Conservation (phyloP, 805 yeast species). For the Candida coleopterorum region DNA sequence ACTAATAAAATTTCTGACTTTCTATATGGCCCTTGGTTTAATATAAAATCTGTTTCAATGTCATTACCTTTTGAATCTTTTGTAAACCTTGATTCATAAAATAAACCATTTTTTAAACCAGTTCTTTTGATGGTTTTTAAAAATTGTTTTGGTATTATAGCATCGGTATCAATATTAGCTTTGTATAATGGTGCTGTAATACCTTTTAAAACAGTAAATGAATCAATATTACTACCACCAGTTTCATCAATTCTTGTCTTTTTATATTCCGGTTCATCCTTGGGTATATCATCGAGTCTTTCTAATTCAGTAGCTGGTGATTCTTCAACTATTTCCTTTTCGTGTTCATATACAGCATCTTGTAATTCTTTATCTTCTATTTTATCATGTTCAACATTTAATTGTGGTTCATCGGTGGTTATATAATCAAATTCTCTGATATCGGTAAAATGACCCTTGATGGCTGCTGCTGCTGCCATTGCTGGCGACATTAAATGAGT, state of each 20-base stretch:
- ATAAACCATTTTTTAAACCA: slow-evolving; percentile 82
- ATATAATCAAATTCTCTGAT: slow-evolving; percentile 75
- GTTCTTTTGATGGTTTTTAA: slow-evolving; percentile 97
- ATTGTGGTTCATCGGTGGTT: slow-evolving; percentile 55
- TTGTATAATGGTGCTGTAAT: slow-evolving; percentile 91
- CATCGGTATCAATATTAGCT: slow-evolving; percentile 97
- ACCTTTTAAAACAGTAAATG: slow-evolving; percentile 72
- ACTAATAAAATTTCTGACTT: slow-evolving; percentile 79
- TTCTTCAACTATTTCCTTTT: slow-evolving; percentile 56
- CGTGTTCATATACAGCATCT: slow-evolving; percentile 67
- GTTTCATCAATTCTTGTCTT: slow-evolving; percentile 10
- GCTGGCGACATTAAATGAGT: slow-evolving; percentile 98
- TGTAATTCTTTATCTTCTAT: slow-evolving; percentile 53
- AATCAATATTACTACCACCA: slow-evolving; percentile 55
- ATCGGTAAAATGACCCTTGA: slow-evolving; percentile 85
- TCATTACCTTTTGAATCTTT: slow-evolving; percentile 68
- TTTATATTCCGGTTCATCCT: slow-evolving; percentile 29
- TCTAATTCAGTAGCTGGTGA: slow-evolving; percentile 53
- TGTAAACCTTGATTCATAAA: slow-evolving; percentile 80
- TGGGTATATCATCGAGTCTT: slow-evolving; percentile 60
- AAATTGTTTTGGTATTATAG: slow-evolving; percentile 97
- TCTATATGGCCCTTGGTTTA: slow-evolving; percentile 81
- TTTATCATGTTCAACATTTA: slow-evolving; percentile 40
- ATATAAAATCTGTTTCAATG: slow-evolving; percentile 80
- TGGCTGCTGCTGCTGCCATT: slow-evolving; percentile 99